A percentile compares a stretch with the other conserved stretches of the same genome.
phyloP scores from a whole-genome alignment of 208 protist species.

The Crithidia sp. region DNA sequence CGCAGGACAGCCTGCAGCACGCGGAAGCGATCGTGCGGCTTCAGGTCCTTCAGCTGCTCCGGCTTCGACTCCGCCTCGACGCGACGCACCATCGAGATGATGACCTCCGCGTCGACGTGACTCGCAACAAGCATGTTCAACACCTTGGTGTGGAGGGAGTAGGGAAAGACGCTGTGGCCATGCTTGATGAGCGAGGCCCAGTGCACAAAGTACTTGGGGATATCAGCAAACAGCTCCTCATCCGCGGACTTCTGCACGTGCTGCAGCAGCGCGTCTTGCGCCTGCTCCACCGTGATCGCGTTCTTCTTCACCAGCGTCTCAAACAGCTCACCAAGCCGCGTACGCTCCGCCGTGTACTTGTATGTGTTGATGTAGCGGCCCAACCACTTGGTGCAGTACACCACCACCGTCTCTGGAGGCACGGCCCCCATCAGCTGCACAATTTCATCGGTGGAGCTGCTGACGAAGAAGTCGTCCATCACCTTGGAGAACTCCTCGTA shows the following conservation, averaged over 20 bases:
- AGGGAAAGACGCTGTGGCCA: conserved; percentile 63
- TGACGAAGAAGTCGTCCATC: conserved; percentile 85
- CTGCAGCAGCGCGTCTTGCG: conserved; percentile 57
- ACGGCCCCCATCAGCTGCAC: conserved; percentile 49
- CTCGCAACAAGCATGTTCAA: conserved; percentile 73
- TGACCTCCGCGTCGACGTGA: conserved; percentile 41
- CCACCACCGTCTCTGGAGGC: conserved; percentile 45
- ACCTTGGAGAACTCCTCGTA: conserved; percentile 70
- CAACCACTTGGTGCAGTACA: conserved; percentile 64
- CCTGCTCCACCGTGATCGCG: conserved; percentile 50
- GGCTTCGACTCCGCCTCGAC: conserved; percentile 44
- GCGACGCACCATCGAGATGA: conserved; percentile 55
- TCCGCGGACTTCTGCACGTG: conserved; percentile 63
- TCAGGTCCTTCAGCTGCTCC: conserved; percentile 50
- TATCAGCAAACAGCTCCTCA: conserved; percentile 73
- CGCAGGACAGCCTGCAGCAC: conserved; percentile 80
- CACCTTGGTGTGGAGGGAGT: conserved; percentile 70
- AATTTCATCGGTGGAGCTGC: conserved; percentile 61
- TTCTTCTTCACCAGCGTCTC: conserved; percentile 52
- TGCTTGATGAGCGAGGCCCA: conserved; percentile 79
- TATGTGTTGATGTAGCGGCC: conserved; percentile 77
- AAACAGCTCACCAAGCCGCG: conserved; percentile 81
- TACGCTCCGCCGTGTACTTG: conserved; percentile 70
- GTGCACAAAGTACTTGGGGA: conserved; percentile 78
- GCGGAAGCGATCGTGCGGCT: conserved; percentile 73